A percentile compares a stretch with the other conserved stretches of the same genome.
Evolutionary conservation across 2,329 filamentous ascomycete genomes (phyloP).

Genomic region (Dendryphion nanum): DNA sequence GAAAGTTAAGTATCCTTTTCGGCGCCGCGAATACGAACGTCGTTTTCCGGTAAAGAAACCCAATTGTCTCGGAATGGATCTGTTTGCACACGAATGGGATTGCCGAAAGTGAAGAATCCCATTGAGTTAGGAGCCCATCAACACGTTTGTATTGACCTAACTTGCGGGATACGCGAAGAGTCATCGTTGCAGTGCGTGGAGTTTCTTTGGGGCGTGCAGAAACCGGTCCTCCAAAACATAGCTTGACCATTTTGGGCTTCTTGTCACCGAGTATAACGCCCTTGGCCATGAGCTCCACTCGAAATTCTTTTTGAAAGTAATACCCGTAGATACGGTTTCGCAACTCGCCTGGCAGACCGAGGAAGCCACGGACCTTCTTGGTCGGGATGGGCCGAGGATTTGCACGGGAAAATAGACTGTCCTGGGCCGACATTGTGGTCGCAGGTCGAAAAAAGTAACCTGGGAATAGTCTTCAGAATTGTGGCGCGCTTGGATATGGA

Average conservation of each 20-base stretch:
- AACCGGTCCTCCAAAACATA: slow-evolving; percentile 2
- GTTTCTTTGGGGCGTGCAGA: not conserved
- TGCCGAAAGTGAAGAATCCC: slow-evolving; percentile 26
- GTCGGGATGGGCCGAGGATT: slow-evolving; percentile 4
- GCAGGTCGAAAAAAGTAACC: too few species aligned
- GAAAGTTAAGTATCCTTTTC: slow-evolving; percentile 23
- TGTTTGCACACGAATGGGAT: slow-evolving; percentile 30
- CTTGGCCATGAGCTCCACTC: slow-evolving; percentile 24
- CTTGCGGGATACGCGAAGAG: slow-evolving; percentile 15
- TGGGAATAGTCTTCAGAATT: too few species aligned
- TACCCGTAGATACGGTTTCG: slow-evolving; percentile 48
- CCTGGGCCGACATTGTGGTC: too few species aligned
- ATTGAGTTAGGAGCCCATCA: slow-evolving; percentile 22
- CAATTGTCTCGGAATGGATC: slow-evolving; percentile 22
- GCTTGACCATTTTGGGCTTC: slow-evolving; percentile 12
- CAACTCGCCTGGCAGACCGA: slow-evolving; percentile 49
- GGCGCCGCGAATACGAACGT: slow-evolving; percentile 31
- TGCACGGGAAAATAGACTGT: slow-evolving; percentile 14
- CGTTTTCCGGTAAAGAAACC: slow-evolving; percentile 27
- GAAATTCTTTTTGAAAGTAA: slow-evolving; percentile 28
- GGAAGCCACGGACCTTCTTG: slow-evolving; percentile 26
- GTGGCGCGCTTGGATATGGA: too few species aligned
- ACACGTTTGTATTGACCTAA: slow-evolving; percentile 18
- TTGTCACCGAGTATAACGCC: slow-evolving; percentile 8
- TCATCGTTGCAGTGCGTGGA: too few species aligned